Percentiles rank a stretch among this genome's conserved stretches.
These are phyloP conservation scores for Hansfordia pulvinata DNA, from an alignment of 2,329 filamentous ascomycete species.

Conservation along the genomic window DNA sequence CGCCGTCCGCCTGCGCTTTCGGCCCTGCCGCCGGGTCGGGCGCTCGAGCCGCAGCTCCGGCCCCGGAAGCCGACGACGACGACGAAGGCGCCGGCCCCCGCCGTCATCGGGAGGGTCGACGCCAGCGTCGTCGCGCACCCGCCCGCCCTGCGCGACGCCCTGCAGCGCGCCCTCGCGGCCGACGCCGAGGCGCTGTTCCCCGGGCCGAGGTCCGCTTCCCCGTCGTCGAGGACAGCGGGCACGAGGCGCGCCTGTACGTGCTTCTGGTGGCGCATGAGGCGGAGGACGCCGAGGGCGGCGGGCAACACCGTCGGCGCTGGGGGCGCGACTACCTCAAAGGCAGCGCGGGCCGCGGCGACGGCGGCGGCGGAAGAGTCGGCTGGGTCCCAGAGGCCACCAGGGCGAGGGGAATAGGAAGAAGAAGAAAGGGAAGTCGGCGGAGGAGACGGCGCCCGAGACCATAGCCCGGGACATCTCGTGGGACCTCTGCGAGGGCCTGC, in stretches of 20 bases:
- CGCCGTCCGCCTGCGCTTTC: conserved; percentile 28
- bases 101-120: conserved; percentile 35
- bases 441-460: conserved; percentile 22
- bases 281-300: conserved; percentile 7
- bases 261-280: conserved; percentile 40
- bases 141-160: conserved; percentile 21
- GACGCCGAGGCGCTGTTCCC: conserved; percentile 29
- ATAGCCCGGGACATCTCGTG: conserved; percentile 26
- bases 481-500: conserved; percentile 29
- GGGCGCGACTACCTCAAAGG: conserved; percentile 39
- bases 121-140: conserved; percentile 39
- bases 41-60: conserved; percentile 16
- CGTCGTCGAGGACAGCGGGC: conserved; percentile 34
- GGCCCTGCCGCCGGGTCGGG: conserved; percentile 21
- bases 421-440: conserved; percentile 12
- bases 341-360: conserved; percentile 25
- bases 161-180: conserved; percentile 24
- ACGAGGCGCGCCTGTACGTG: conserved; percentile 37
- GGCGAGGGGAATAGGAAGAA: no score
- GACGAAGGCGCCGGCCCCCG: no score
- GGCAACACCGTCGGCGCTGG: conserved; percentile 23
- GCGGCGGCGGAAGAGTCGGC: no score
- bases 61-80: conserved; percentile 4
- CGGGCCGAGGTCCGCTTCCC: conserved; percentile 27
- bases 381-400: no score